These are phyloP conservation scores for Diplodia intermedia DNA, from an alignment of 2,329 filamentous ascomycete genomes.

Conservation along the genomic window DNA sequence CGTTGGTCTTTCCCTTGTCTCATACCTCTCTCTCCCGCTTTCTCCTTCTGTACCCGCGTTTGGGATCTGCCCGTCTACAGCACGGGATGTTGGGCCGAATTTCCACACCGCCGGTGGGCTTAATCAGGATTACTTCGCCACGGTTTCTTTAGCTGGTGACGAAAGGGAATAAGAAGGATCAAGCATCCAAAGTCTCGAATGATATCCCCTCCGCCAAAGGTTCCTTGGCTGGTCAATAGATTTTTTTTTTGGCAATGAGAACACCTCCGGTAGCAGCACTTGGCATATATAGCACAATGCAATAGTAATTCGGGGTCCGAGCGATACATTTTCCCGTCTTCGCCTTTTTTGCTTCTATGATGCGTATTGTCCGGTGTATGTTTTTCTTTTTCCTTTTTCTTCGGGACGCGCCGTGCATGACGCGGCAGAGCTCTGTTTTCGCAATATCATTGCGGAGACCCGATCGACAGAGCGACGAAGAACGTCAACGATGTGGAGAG, in stretches of 20 bases:
- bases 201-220: constrained; percentile 17
- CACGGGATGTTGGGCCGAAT: not conserved
- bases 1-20: constrained; percentile 6
- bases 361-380: not conserved
- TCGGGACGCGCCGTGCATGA: not conserved
- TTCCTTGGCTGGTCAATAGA: constrained; percentile 9
- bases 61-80: not conserved
- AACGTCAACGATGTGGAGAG: not conserved
- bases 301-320: constrained; percentile 7
- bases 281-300: constrained; percentile 21
- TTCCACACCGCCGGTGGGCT: constrained; percentile 3
- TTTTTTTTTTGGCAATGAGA: not conserved
- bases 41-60: constrained; percentile 2
- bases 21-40: constrained; percentile 5
- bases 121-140: constrained; percentile 12
- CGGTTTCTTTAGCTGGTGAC: not conserved
- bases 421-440: not conserved
- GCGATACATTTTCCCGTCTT: not conserved
- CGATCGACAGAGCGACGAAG: not conserved
- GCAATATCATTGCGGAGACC: constrained; percentile 6
- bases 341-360: not conserved
- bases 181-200: constrained; percentile 4
- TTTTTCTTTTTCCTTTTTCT: not conserved
- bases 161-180: constrained; percentile 6
- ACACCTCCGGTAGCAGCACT: constrained; percentile 2